Evolutionary conservation across 345 rosid species (phyloP).

Genomic region (Diplotaxis tenuifolia): DNA sequence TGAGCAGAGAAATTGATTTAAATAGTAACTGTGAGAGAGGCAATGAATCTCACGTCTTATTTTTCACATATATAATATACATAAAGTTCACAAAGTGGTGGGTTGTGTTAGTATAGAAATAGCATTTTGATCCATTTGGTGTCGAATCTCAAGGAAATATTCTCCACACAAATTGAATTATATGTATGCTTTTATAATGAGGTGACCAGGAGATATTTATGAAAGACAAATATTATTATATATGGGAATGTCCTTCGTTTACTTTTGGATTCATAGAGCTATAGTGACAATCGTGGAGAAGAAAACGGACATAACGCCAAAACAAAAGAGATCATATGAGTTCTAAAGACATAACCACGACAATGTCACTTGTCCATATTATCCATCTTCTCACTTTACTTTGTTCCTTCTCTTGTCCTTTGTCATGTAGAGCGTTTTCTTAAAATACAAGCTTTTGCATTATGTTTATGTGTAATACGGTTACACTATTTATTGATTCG

Average conservation of each 20-base stretch:
- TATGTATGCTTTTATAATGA: neutral
- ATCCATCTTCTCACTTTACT: constrained; percentile 20
- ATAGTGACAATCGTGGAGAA: neutral
- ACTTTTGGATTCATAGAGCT: constrained; percentile 1
- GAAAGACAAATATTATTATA: constrained; percentile 20
- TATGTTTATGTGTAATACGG: constrained; percentile 9
- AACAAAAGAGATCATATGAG: constrained; percentile 18
- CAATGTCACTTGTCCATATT: constrained; percentile 29
- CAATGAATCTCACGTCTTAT: neutral
- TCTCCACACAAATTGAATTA: neutral
- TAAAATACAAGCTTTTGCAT: constrained; percentile 12
- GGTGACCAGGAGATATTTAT: constrained; percentile 21
- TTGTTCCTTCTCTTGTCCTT: constrained; percentile 27
- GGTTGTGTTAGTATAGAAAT: neutral
- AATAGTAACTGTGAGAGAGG: neutral
- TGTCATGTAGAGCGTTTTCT: no score
- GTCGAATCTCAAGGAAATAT: constrained; percentile 31
- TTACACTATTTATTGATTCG: neutral
- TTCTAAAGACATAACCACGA: constrained; percentile 25
- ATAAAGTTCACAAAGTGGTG: neutral
- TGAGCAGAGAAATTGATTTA: neutral
- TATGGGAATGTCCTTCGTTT: constrained; percentile 15
- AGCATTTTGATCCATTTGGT: neutral
- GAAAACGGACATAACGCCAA: constrained; percentile 30
- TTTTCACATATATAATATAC: neutral